Base-by-base conservation (phyloP, 805 yeast genomes). In the Starmerella khaoyaiensis region DNA sequence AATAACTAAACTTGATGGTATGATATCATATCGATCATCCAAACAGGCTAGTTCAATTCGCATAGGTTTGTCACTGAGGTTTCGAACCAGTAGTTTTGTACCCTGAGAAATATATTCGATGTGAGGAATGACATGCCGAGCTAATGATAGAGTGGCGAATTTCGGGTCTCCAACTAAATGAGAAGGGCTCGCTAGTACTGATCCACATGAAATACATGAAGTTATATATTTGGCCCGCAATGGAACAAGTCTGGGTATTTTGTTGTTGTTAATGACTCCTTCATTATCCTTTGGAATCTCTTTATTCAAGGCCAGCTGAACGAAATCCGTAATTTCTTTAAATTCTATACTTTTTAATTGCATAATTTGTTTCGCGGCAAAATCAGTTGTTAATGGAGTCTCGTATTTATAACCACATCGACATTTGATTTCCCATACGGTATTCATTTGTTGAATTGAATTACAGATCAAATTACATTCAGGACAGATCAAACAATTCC, bases 401-500 rank as follows among this genome's bases (percentile, higher is more conserved):
- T 28, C 6, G 35, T 21, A 23, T 49, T 49, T 12, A 27, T 33
- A 5, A 48, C 29, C 5, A n/a, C n/a, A n/a, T n/a, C n/a, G n/a
- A n/a, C n/a, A n/a, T n/a, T n/a, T n/a, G n/a, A n/a, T n/a, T n/a
- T n/a, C n/a, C n/a, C n/a, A n/a, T n/a, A n/a, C n/a, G n/a, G n/a
- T n/a, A n/a, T n/a, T n/a, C n/a, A n/a, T n/a, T n/a, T n/a, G n/a
- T n/a, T n/a, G n/a, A n/a, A n/a, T n/a, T n/a, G n/a, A n/a, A n/a
- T n/a, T n/a, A n/a, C n/a, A n/a, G n/a, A n/a, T n/a, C n/a, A n/a
- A n/a, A 15, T 25, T 12, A 46, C 65, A 61, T 4, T 28, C 23
- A 4, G 63, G 63, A 33, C 65, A 60, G 32, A 36, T 46, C 14
- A 59, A 36, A 40, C 65, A 60, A 45, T 55, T 55, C 19, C 64